Conservation (phyloP, 306 rosid species). For the Prunus mume region DNA sequence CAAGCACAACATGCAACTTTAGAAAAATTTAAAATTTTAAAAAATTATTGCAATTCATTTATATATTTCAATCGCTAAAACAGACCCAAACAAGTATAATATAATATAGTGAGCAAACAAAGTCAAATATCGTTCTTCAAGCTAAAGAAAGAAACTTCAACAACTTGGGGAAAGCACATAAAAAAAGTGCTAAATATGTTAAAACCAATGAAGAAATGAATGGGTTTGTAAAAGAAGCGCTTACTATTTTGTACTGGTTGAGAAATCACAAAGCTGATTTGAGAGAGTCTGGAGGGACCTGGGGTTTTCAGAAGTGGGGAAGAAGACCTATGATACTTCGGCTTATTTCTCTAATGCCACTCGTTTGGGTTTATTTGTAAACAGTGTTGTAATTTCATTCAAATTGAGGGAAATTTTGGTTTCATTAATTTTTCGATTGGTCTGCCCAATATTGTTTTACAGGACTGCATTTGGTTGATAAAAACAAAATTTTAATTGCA, state of each 20-base stretch:
- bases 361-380: not conserved
- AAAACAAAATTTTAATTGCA: not conserved
- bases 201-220: not conserved
- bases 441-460: not conserved
- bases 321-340: not conserved
- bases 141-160: not conserved
- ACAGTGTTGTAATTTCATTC: conserved; percentile 6
- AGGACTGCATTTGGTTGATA: not conserved
- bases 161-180: not conserved
- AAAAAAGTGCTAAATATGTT: not conserved
- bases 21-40: not conserved
- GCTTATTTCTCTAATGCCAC: not conserved
- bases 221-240: not conserved
- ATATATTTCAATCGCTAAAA: not conserved
- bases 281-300: not conserved
- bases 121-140: not conserved
- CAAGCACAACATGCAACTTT: not conserved
- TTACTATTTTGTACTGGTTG: conserved; percentile 13
- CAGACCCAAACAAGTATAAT: not conserved
- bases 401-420: conserved; percentile 3
- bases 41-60: not conserved
- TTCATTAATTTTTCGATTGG: not conserved
- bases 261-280: conserved; percentile 8
- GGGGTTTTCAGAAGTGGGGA: conserved; percentile 1
- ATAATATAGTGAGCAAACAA: not conserved